Percentiles rank a stretch among this genome's conserved stretches.
Conservation (phyloP, 177 flowering plant species). For the Tripterygium wilfordii region DNA sequence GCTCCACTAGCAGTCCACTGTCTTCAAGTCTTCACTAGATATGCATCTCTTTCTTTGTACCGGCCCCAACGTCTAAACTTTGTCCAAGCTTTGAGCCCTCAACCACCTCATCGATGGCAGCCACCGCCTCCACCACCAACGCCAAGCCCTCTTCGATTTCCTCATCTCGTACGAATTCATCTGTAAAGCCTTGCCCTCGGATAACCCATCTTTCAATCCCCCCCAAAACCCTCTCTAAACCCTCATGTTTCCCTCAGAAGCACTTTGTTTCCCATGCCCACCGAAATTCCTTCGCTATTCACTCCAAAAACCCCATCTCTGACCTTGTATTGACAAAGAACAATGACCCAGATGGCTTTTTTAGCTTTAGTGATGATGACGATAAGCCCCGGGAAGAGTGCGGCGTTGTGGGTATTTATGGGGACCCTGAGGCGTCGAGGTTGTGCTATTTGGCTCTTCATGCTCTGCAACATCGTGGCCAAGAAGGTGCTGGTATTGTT, state of each 20-base stretch:
- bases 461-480: slow-evolving; percentile 90
- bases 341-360: slow-evolving; percentile 7
- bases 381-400: slow-evolving; percentile 77
- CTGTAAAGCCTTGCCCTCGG: slow-evolving; percentile 4
- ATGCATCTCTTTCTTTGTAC: not conserved
- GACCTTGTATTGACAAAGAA: slow-evolving; percentile 15
- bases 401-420: slow-evolving; percentile 82
- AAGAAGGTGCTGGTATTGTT: slow-evolving; percentile 95
- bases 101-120: slow-evolving; percentile 20
- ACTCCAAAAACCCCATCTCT: slow-evolving; percentile 25
- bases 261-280: not conserved
- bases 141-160: slow-evolving; percentile 16
- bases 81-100: not conserved
- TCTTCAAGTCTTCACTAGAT: not conserved
- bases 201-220: slow-evolving; percentile 6
- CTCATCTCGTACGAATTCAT: no score
- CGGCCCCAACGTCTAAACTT: not conserved
- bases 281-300: slow-evolving; percentile 4
- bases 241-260: not conserved
- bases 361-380: slow-evolving; percentile 16
- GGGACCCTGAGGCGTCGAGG: slow-evolving; percentile 87
- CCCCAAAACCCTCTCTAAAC: slow-evolving; percentile 15
- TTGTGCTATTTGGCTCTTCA: slow-evolving; percentile 85
- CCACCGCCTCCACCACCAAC: slow-evolving; percentile 13
- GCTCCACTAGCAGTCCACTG: no score